Percentiles rank a stretch among this genome's conserved stretches.
phyloP scores from a whole-genome alignment of 1,139 yeast species.

The Pichia sp. region DNA sequence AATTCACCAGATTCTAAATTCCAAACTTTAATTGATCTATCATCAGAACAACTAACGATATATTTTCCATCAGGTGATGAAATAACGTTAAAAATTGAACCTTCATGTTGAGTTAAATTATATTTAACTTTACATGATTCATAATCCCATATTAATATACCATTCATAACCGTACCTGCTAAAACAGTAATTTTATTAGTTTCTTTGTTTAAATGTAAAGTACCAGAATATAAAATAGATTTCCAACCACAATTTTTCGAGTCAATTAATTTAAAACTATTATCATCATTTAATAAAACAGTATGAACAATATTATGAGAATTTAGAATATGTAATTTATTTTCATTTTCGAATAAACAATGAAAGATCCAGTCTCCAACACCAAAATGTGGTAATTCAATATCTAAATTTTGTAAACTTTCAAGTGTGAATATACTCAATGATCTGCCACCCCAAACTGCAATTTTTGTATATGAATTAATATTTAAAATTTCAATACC shows the following conservation, averaged over 20 bases:
- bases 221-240: conserved; percentile 83
- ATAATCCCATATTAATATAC: conserved; percentile 74
- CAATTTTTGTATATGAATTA: conserved; percentile 21
- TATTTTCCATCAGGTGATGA: conserved; percentile 50
- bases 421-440: conserved; percentile 39
- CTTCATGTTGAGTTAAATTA: conserved; percentile 70
- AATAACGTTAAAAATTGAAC: conserved; percentile 80
- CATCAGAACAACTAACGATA: conserved; percentile 85
- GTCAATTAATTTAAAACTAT: conserved; percentile 30
- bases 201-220: conserved; percentile 44
- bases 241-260: conserved; percentile 59
- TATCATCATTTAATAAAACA: conserved; percentile 35
- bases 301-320: conserved; percentile 72
- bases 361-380: conserved; percentile 75
- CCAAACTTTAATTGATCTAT: conserved; percentile 79
- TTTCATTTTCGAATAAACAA: conserved; percentile 41
- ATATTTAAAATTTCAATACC: conserved; percentile 44
- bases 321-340: conserved; percentile 49
- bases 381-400: conserved; percentile 37
- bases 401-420: conserved; percentile 22
- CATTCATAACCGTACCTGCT: conserved; percentile 92
- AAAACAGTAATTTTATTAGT: conserved; percentile 45
- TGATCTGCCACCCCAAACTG: conserved; percentile 72
- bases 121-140: conserved; percentile 39
- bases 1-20: conserved; percentile 49